Evolutionary conservation across 2,329 filamentous ascomycete genomes (phyloP), one percentile per base, ranked within the genome.

Genomic region (Monosporascus sp.): DNA sequence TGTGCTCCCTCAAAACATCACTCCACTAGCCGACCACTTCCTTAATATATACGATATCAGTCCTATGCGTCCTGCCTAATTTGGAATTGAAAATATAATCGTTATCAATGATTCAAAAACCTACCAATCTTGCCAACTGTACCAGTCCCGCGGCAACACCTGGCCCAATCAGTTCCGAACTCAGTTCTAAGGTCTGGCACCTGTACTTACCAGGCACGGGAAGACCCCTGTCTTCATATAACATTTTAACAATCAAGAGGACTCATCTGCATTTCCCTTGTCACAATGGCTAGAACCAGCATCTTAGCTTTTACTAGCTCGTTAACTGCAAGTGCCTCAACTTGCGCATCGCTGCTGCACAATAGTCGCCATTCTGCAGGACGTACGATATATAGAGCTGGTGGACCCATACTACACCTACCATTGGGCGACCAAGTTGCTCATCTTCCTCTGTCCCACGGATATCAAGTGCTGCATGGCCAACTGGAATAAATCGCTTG

Each of bases 331-430:
- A 70, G 49, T 22, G 53, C 56, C 52, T 75, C 72, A 41, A 66
- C 58, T 37, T 65, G 58, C 5, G 57, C 70, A 75, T 75, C 31
- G 70, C 64, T 15, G 61, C 63, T 48, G 64, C 62, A 49, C 72
- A 72, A 22, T 71, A 63, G 5, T 72, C 72, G 37, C 64, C 60
- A 15, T 61, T 56, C 54, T 73, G 72, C 31, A 75, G 60, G 1
- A 65, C 65, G 58, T 65, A 65, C 39, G 73, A 75, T 52, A 76
- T 65, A 60, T 72, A 76, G 18, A 76, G 65, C 7, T 66, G 67
- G 49, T 72, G 71, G 31, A 74, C 60, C 72, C 72, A 75, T 36
- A 70, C 61, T 5, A 68, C 70, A 14, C 59, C 62, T 15, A 60
- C 54, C 11, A 56, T 49, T 18, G 67, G 65, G 36, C 73, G 62